These are phyloP conservation scores for Sporisorium graminicola DNA, from an alignment of 1,284 basidiomycete species.

Conservation along the genomic window DNA sequence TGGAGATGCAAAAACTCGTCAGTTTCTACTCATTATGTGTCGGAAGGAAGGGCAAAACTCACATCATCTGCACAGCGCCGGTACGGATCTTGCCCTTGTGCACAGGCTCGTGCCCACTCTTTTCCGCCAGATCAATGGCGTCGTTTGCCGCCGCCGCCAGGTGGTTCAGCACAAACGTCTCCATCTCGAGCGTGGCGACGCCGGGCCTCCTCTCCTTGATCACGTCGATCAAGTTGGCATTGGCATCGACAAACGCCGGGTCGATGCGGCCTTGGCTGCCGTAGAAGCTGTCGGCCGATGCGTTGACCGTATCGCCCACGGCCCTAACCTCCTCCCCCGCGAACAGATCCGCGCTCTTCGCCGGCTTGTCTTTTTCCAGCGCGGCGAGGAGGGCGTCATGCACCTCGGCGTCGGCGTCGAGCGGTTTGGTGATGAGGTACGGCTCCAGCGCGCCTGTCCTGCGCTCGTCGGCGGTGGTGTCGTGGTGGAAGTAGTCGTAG, in stretches of 20 bases:
- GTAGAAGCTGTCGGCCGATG: slow-evolving; percentile 76
- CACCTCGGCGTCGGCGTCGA: slow-evolving; percentile 76
- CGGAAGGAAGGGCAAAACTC: slow-evolving; percentile 1
- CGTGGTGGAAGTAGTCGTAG: slow-evolving; percentile 75
- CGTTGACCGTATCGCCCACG: slow-evolving; percentile 55
- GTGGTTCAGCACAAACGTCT: slow-evolving; percentile 65
- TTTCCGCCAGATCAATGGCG: slow-evolving; percentile 29
- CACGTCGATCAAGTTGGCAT: slow-evolving; percentile 76
- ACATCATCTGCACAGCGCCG: slow-evolving; percentile 82
- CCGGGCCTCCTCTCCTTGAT: slow-evolving; percentile 69
- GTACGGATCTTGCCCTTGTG: slow-evolving; percentile 75
- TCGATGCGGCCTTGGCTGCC: slow-evolving; percentile 85
- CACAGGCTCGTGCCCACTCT: slow-evolving; percentile 23
- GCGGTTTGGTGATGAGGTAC: slow-evolving; percentile 80
- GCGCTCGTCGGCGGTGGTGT: slow-evolving; percentile 36
- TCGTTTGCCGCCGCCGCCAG: slow-evolving; percentile 57
- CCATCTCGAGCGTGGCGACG: slow-evolving; percentile 73
- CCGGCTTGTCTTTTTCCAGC: slow-evolving; percentile 30
- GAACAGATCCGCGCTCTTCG: slow-evolving; percentile 11
- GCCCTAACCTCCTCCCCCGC: slow-evolving; percentile 27
- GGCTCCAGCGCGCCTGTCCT: slow-evolving; percentile 69
- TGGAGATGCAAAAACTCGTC: not conserved
- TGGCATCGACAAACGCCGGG: slow-evolving; percentile 79
- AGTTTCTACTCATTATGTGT: too few relatives aligned
- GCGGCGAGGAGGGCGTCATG: slow-evolving; percentile 67